Conservation (phyloP, 441 rosid genomes). For the Populus trichocarpa region DNA sequence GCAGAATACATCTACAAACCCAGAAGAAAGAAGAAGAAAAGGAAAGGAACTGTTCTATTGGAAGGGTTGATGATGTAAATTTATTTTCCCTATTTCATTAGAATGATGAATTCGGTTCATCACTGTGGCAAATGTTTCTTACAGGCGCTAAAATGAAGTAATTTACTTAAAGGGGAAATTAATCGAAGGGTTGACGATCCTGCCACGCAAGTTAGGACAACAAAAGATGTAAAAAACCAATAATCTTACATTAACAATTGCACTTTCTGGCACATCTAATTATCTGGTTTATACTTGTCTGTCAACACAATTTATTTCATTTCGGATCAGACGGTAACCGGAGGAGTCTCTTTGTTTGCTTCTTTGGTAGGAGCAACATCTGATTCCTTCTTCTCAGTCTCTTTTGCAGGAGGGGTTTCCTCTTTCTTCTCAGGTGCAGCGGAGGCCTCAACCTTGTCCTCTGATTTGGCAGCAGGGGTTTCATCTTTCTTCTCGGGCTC, state of each 20-base stretch:
- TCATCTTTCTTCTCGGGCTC: neutral
- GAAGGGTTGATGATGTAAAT: too few relatives aligned
- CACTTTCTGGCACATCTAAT: neutral
- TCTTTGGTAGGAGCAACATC: neutral
- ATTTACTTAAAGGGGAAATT: neutral
- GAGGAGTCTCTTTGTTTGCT: neutral
- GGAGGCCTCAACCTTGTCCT: slow-evolving; percentile 19
- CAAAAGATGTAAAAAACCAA: neutral
- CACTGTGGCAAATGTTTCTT: neutral
- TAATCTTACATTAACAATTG: neutral
- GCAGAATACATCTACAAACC: neutral
- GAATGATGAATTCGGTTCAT: neutral
- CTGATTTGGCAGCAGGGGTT: slow-evolving; percentile 2
- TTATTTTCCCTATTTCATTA: too few relatives aligned
- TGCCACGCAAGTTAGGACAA: neutral
- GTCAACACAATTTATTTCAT: neutral
- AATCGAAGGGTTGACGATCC: neutral
- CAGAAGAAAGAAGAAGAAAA: neutral
- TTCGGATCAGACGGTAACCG: neutral
- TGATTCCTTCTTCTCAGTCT: neutral
- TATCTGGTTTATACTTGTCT: neutral
- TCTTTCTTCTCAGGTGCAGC: neutral
- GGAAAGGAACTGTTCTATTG: too few relatives aligned
- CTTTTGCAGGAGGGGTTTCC: neutral
- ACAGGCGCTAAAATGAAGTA: neutral